Base-by-base conservation (phyloP, 2,329 filamentous ascomycete species). In the Colletotrichum cereale region DNA sequence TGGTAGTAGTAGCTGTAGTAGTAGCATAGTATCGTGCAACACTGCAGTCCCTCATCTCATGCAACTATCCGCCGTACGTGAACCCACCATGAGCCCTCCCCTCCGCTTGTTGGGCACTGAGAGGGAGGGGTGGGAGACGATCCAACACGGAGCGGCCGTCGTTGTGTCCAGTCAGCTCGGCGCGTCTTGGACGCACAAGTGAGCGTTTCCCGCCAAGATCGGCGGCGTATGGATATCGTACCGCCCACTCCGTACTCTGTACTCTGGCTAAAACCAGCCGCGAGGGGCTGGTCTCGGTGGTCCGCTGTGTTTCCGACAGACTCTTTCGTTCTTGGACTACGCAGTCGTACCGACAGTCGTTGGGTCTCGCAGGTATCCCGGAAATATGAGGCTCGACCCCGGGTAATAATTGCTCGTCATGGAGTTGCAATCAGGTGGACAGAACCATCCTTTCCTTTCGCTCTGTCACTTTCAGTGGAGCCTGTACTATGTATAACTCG, bases 41-140 rank as follows among this genome's bases (percentile, higher is more conserved):
- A 61, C 40, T 34, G 47, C 40, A 62, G 38, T 57, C 42, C 24
- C 24, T 42, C 47, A 26, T 53, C 34, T n/a, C n/a, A n/a, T 71
- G 67, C 63, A 44, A 29, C 40, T 50, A 63, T 36, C 56, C 67
- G 63, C 21, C 31, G 14, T 10, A 62, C 48, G 48, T 14, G 8
- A 7, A 2, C 24, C 48, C 3, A 10, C 42, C 8, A 44, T 44
- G 42, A n/a, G 24, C 26, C 48, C 29, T 14, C 48, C 48, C 24
- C n/a, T n/a, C n/a, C n/a, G n/a, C n/a, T n/a, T n/a, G n/a, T n/a
- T n/a, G n/a, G n/a, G n/a, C n/a, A n/a, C n/a, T n/a, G n/a, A n/a
- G n/a, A n/a, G n/a, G n/a, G n/a, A 42, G 18, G 40, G 40, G 18
- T 10, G 7, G 40, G 40, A 42, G 40, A 5, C 16, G 14, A 18